Evolutionary conservation across 2,329 filamentous ascomycete genomes (phyloP), one percentile per base, ranked within the genome.

Genomic region (Pezicula carpinea): DNA sequence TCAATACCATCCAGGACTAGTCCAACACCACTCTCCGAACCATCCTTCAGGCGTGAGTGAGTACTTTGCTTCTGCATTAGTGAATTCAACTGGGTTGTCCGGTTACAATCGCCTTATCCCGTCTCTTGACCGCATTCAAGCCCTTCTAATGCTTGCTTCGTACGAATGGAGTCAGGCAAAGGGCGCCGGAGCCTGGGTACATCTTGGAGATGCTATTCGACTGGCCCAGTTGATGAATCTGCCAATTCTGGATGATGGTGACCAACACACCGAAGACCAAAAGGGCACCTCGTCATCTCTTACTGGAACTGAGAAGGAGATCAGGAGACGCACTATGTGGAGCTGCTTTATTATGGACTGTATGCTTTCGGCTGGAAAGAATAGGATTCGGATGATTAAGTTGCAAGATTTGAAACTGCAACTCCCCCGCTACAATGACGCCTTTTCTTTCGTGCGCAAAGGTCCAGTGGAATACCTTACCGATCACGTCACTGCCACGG

Each of bases 321-420:
- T 83, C 11, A 72, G 75, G 50, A 73, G 85, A 21, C 76, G 86
- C 6, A 87, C 85, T 1, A 85, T 88, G 70, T 89, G 85, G 70
- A 87, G 84, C 55, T 87, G 84, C 58, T 82, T 86, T 49, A 81
- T 88, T 43, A 71, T 89, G 55, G 85, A 89, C 60, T 77, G 83
- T 3, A 79, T 87, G 63, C 67, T 88, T 19, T 78, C 82, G 31
- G 82, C 78, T 55, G 83, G 83, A 17, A 79, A 78, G 51, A 75
- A 80, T 44, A 72, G 83, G 18, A 73, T 78, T 1, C 73, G 76
- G 13, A 81, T 79, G 58, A 73, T 88, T 36, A 72, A 74, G 32
- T 67, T 77, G 1, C 71, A 79, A 3, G 79, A 84, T 47, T 64
- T 87, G 6, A 71, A 74, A 29, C 80, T 87, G 17, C 83, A 85